A percentile compares a stretch with the other conserved stretches of the same genome.
These are phyloP conservation scores for Syncephalastrum racemosum DNA, from an alignment of 371 early-diverging fungal species.

Conservation along the genomic window DNA sequence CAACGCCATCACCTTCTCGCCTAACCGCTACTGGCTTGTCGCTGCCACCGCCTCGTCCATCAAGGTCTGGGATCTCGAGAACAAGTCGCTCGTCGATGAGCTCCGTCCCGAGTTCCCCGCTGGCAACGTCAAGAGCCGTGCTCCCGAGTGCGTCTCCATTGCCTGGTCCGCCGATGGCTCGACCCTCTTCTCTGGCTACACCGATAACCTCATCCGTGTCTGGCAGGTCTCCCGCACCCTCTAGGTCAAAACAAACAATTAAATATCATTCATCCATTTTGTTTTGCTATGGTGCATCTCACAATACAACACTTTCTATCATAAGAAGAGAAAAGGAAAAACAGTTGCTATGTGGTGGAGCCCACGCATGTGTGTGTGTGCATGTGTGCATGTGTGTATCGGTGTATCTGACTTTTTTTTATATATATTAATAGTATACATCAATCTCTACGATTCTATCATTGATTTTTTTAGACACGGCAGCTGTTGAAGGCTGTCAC, in stretches of 20 bases:
- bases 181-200: conserved; percentile 96
- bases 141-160: conserved; percentile 82
- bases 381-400: too few species aligned
- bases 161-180: conserved; percentile 97
- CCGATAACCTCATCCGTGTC: conserved; percentile 90
- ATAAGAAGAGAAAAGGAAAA: too few species aligned
- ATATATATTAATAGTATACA: too few species aligned
- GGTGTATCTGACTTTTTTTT: too few species aligned
- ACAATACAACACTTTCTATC: too few species aligned
- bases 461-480: conserved; percentile 64
- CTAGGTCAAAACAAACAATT: conserved; percentile 16
- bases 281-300: background rate
- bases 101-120: conserved; percentile 79
- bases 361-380: too few species aligned
- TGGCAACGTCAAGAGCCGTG: conserved; percentile 64
- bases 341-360: too few species aligned
- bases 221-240: conserved; percentile 75
- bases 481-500: conserved; percentile 81
- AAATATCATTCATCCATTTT: background rate
- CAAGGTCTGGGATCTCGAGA: conserved; percentile 98
- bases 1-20: conserved; percentile 95
- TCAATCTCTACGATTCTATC: too few species aligned
- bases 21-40: conserved; percentile 99
- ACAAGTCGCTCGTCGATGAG: conserved; percentile 92
- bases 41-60: conserved; percentile 93